Percentiles rank a stretch among this genome's conserved stretches.
phyloP scores from a whole-genome alignment of 495 filamentous ascomycete species.

The Hyaloscypha variabilis region DNA sequence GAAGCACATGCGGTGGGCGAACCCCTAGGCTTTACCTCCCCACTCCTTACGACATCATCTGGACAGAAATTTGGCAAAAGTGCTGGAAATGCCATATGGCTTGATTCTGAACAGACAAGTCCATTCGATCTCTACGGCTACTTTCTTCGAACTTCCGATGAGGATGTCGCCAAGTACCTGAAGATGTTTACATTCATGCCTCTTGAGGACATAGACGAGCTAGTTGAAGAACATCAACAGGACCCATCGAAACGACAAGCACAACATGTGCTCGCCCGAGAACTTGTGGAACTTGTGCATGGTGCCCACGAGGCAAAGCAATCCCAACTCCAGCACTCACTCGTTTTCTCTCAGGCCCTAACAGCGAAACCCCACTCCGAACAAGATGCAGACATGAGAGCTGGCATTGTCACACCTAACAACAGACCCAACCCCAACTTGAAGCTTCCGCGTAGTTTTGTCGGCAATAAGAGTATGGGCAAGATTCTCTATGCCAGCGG shows the following conservation, averaged over 20 bases:
- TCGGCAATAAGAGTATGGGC: slow-evolving; percentile 61
- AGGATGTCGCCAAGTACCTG: slow-evolving; percentile 75
- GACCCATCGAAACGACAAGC: slow-evolving; percentile 73
- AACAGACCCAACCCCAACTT: slow-evolving; percentile 49
- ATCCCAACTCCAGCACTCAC: slow-evolving; percentile 59
- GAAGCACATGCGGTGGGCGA: slow-evolving; percentile 32
- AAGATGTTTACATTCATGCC: slow-evolving; percentile 93
- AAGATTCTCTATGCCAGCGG: slow-evolving; percentile 70
- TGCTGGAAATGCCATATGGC: slow-evolving; percentile 92
- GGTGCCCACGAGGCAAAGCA: slow-evolving; percentile 59
- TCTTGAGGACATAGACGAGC: slow-evolving; percentile 56
- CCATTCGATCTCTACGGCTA: slow-evolving; percentile 86
- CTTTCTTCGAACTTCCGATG: slow-evolving; percentile 83
- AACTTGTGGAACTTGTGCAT: slow-evolving; percentile 80
- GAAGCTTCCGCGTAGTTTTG: slow-evolving; percentile 66
- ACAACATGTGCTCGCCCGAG: slow-evolving; percentile 78
- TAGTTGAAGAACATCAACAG: slow-evolving; percentile 66
- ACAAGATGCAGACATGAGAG: slow-evolving; percentile 11
- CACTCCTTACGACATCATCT: slow-evolving; percentile 80
- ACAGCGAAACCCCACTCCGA: too few relatives aligned
- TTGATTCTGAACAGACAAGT: slow-evolving; percentile 78
- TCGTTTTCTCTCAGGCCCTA: slow-evolving; percentile 46
- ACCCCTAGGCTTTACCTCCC: slow-evolving; percentile 86
- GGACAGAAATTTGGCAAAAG: slow-evolving; percentile 96
- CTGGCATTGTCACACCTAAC: slow-evolving; percentile 23